phyloP scores from a whole-genome alignment of 2,329 filamentous ascomycete genomes.

The Arachnomyces sp. region DNA sequence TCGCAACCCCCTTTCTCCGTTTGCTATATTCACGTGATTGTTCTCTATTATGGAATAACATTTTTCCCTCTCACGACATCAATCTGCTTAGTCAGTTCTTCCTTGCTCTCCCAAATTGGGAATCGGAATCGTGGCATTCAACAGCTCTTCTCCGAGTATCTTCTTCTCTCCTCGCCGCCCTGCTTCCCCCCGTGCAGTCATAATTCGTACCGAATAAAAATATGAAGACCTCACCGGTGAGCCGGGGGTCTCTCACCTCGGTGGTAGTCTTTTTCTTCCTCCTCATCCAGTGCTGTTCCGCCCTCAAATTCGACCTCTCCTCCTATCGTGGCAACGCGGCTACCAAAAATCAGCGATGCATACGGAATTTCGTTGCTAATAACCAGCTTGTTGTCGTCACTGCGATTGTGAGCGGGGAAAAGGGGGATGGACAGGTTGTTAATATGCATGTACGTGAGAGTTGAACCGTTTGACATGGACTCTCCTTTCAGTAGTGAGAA shows the following conservation, averaged over 20 bases:
- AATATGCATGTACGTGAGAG: constrained; percentile 75
- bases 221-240: constrained; percentile 10
- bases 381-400: constrained; percentile 95
- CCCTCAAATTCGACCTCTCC: constrained; percentile 88
- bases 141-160: too few species aligned
- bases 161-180: too few species aligned
- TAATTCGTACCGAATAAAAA: too few species aligned
- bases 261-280: constrained; percentile 28
- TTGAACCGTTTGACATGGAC: neutral
- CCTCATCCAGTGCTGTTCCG: constrained; percentile 38
- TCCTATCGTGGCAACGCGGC: constrained; percentile 52
- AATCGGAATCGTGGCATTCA: too few species aligned
- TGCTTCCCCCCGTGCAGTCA: too few species aligned
- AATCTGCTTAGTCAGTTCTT: too few species aligned
- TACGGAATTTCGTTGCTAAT: constrained; percentile 88
- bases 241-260: constrained; percentile 25
- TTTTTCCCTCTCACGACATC: too few species aligned
- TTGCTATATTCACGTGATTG: too few species aligned
- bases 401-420: constrained; percentile 73
- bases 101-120: too few species aligned
- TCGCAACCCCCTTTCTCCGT: too few species aligned
- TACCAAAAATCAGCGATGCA: constrained; percentile 70
- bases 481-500: too few species aligned
- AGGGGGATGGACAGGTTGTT: constrained; percentile 84
- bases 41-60: too few species aligned